Evolutionary conservation across 306 rosid genomes (phyloP), one percentile per base, ranked within the genome.

Genomic region (Cucurbita moschata): DNA sequence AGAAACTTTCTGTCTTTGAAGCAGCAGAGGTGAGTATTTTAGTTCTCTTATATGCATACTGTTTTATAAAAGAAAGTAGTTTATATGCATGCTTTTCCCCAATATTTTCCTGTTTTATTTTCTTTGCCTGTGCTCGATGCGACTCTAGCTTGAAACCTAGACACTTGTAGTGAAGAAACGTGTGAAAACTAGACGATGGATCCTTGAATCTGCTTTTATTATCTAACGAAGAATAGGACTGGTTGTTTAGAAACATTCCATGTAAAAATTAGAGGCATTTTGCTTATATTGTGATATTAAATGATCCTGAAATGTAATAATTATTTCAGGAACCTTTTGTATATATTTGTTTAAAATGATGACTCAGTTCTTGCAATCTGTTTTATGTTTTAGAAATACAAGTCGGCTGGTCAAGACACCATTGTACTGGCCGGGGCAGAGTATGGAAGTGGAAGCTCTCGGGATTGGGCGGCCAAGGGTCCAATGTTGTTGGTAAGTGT

Each of bases 401-500:
- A 79, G 82, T 70, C 85, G 72, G 87, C 89, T 42, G 96, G 94
- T 63, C 84, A 90, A 47, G 96, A 79, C 81, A 88, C 96, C 50
- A 85, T 93, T 79, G 82, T 93, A 49, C 74, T 93, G 65, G 98
- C 98, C 67, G 97, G 97, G 71, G 96, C 94, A 3, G 97, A 93
- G 83, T 90, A 93, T 77, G 97, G 98, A 18, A 93, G 92, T 30
- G 94, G 96, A 80, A 93, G 98, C 83, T 93, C 96, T 58, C 79
- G 96, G 61, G 97, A 93, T 81, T 93, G 96, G 96, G 96, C 98
- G 14, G 98, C 97, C 61, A 93, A 93, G 92, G 97, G 98, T 63
- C 98, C 97, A 73, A 90, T 94, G 98, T 81, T 94, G 73, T 80
- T 90, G 89, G 96, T 94, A 76, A 85, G 88, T 81, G 26, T 35